A percentile compares a stretch with the other conserved stretches of the same genome.
Conservation (phyloP, 1,139 yeast genomes). For the Kluyveromyces sp. region DNA sequence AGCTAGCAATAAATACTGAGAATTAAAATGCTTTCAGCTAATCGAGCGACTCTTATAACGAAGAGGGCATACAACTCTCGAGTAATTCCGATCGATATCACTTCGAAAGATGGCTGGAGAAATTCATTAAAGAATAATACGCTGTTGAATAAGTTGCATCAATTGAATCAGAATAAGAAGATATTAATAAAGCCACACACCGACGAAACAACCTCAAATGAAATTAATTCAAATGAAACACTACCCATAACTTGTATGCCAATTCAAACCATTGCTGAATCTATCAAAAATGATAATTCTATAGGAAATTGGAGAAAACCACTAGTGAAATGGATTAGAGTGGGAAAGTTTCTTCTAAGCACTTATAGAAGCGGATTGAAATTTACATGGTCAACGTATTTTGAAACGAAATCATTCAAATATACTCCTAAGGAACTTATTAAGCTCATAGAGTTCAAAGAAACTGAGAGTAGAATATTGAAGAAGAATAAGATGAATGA, state of each 20-base stretch:
- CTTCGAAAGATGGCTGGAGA: neutral
- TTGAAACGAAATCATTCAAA: conserved; percentile 8
- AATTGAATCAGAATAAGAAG: neutral
- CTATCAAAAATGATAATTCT: conserved; percentile 14
- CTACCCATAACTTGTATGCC: conserved; percentile 19
- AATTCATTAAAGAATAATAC: neutral
- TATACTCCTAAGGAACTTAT: conserved; percentile 10
- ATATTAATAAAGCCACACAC: neutral
- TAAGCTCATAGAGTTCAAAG: conserved; percentile 16
- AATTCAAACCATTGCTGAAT: conserved; percentile 13
- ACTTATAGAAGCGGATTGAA: conserved; percentile 22
- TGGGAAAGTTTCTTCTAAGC: conserved; percentile 18
- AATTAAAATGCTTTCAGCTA: neutral
- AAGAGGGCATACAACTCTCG: neutral
- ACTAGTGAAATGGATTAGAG: conserved; percentile 20
- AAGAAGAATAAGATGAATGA: conserved; percentile 1
- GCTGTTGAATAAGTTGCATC: neutral
- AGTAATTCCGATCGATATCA: neutral
- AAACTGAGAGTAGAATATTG: conserved; percentile 11
- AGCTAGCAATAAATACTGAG: neutral
- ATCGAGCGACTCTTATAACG: neutral
- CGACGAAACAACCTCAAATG: neutral
- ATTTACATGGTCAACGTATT: conserved; percentile 16
- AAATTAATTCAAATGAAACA: conserved; percentile 14
- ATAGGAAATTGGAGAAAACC: conserved; percentile 25